Conservation (phyloP, 805 yeast species). For the Ogataea pilisensis region DNA sequence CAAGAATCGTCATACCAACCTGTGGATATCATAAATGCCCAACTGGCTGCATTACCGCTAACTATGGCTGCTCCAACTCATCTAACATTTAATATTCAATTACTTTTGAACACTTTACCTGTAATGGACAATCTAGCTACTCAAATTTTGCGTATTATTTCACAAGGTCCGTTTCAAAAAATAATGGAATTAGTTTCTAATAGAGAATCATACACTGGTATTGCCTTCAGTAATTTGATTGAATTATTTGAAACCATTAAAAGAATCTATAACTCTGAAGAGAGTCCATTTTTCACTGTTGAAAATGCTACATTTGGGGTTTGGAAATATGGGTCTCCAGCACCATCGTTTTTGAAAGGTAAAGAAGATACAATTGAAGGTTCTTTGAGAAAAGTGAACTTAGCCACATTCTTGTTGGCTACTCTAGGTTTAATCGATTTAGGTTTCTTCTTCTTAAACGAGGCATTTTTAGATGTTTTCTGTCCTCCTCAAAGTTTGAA, state of each 20-base stretch:
- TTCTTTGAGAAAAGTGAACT: constrained; percentile 76
- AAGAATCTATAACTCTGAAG: constrained; percentile 58
- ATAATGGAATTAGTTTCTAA: constrained; percentile 65
- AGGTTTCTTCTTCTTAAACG: constrained; percentile 83
- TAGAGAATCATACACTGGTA: constrained; percentile 62
- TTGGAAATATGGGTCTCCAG: constrained; percentile 59
- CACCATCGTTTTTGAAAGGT: constrained; percentile 54
- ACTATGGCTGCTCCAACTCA: constrained; percentile 53
- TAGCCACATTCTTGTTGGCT: constrained; percentile 86
- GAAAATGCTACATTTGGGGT: constrained; percentile 67
- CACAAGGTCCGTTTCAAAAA: constrained; percentile 72
- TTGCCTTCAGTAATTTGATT: constrained; percentile 60
- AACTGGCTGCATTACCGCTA: constrained; percentile 57
- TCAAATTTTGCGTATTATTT: constrained; percentile 70
- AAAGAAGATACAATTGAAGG: constrained; percentile 59
- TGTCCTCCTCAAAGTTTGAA: constrained; percentile 67
- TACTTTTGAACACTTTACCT: constrained; percentile 65
- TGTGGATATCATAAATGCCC: constrained; percentile 36
- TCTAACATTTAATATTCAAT: constrained; percentile 57
- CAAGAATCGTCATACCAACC: constrained; percentile 16
- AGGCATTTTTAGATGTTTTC: constrained; percentile 79
- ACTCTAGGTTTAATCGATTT: constrained; percentile 79
- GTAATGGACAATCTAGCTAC: constrained; percentile 77
- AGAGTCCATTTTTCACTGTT: constrained; percentile 68
- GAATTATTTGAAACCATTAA: constrained; percentile 76